Evolutionary conservation across 2,329 filamentous ascomycete species (phyloP).

Genomic region (Diaporthe sp.): DNA sequence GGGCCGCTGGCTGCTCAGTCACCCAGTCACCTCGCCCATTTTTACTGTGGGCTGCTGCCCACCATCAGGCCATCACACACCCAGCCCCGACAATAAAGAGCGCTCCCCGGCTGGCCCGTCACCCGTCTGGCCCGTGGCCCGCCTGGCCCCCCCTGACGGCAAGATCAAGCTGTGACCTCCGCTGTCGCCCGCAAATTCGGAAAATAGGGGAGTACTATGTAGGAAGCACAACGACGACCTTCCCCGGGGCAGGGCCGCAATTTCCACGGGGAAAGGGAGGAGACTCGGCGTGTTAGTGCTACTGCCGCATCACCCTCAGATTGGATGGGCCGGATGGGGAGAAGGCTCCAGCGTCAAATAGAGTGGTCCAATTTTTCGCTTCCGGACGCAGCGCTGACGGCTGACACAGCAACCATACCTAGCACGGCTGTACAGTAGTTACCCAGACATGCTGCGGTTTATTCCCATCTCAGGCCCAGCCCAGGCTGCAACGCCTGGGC

Average conservation of each 20-base stretch:
- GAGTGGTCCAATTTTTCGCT: slow-evolving; percentile 29
- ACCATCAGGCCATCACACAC: slow-evolving; percentile 33
- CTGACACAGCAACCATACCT: not conserved
- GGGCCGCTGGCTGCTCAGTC: not conserved
- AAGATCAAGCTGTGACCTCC: slow-evolving; percentile 31
- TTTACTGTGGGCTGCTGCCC: slow-evolving; percentile 25
- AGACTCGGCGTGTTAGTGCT: slow-evolving; percentile 15
- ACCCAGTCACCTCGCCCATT: not conserved
- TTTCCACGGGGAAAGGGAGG: slow-evolving; percentile 26
- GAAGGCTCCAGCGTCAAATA: slow-evolving; percentile 21
- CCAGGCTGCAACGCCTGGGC: slow-evolving; percentile 23
- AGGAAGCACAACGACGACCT: slow-evolving; percentile 11
- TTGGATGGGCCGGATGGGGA: slow-evolving; percentile 3
- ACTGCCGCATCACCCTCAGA: slow-evolving; percentile 20
- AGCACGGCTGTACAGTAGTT: not conserved
- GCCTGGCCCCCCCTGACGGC: slow-evolving; percentile 16
- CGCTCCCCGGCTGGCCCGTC: slow-evolving; percentile 29
- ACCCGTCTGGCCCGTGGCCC: slow-evolving; percentile 11
- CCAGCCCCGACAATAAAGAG: slow-evolving; percentile 25
- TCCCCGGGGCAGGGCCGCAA: slow-evolving; percentile 14
- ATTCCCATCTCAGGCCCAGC: not conserved
- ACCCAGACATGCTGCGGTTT: not conserved
- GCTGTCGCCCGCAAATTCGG: slow-evolving; percentile 26
- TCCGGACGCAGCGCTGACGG: not conserved
- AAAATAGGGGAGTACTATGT: slow-evolving; percentile 3